phyloP scores from a whole-genome alignment of 306 rosid genomes.

The Dalbergia oliveri region DNA sequence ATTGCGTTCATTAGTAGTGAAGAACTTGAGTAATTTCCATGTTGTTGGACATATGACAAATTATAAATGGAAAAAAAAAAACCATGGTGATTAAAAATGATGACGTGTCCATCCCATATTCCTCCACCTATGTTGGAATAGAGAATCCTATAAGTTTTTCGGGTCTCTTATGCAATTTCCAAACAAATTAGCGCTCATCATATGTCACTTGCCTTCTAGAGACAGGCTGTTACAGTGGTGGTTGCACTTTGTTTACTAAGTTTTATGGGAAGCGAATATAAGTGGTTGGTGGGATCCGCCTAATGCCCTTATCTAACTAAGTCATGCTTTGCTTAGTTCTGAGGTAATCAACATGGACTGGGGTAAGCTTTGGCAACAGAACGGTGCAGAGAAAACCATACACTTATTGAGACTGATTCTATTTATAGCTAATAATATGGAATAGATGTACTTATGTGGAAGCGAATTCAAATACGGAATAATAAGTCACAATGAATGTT shows the following conservation, averaged over 20 bases:
- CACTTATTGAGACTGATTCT: background rate
- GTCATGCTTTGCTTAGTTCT: conserved; percentile 39
- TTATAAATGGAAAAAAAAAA: too few species aligned
- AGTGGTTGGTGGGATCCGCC: conserved; percentile 31
- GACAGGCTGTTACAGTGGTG: background rate
- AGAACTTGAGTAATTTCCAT: too few species aligned
- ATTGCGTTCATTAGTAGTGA: too few species aligned
- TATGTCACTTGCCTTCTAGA: background rate
- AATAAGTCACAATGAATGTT: background rate
- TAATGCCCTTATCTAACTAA: conserved; percentile 24
- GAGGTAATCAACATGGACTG: conserved; percentile 14
- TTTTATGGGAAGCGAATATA: conserved; percentile 11
- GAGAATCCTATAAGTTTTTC: too few species aligned
- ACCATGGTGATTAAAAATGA: too few species aligned
- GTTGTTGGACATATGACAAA: too few species aligned
- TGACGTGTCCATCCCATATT: too few species aligned
- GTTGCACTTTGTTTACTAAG: conserved; percentile 29
- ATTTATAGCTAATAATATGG: background rate
- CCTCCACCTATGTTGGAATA: too few species aligned
- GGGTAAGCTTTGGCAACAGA: conserved; percentile 17
- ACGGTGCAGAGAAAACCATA: conserved; percentile 34
- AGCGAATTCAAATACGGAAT: conserved; percentile 1
- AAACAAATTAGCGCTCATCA: too few species aligned
- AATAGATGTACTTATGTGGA: background rate
- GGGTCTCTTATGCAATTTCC: too few species aligned